Base-by-base conservation (phyloP, 345 rosid genomes). In the Syzygium grande region DNA sequence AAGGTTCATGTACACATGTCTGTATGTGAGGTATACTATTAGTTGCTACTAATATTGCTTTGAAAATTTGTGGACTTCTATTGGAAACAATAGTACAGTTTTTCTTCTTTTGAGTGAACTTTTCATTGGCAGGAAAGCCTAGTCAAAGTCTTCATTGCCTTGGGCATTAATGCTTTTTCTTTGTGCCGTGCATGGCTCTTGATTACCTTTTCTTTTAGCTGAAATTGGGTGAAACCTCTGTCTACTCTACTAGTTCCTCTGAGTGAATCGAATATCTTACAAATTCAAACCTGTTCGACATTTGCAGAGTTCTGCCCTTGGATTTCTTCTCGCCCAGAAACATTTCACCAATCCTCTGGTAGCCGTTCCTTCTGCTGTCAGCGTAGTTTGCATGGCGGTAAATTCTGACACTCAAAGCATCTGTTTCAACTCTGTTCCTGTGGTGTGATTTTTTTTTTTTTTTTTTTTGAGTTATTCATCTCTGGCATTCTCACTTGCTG, bases 341-440 rank as follows among this genome's bases (percentile, higher is more conserved):
- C 98, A 98, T 92, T 98, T 98, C 87, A 95, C 96, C 27, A 98
- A 98, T 87, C 99, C 98, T 61, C 95, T 96, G 5, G 99, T 98
- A 10, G 98, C 98, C 46, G 99, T 96, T 87, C 99, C 99, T 85
- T 98, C 99, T 79, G 99, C 99, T 34, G 99, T 98, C 85, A 98
- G 99, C 11, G 99, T 98, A 51, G 99, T 98, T 88, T 96, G 96
- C 90, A 98, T 96, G 99, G 99, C 98, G 73, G 99, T 98, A 95
- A 89, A 94, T 59, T 52, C 52, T 73, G 41, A 38, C 51, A 19
- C 84, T 27, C 29, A 19, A 52, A 51, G 53, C 68, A 77, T 65
- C 19, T 52, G 22, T 25, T 29, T 51, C 59, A 84, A 55, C 27
- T 14, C 83, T 25, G 29, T 88, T 84, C 41, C 46, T 87, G 56